phyloP scores from a whole-genome alignment of 257 asterid species.

The Asclepias syriaca region DNA sequence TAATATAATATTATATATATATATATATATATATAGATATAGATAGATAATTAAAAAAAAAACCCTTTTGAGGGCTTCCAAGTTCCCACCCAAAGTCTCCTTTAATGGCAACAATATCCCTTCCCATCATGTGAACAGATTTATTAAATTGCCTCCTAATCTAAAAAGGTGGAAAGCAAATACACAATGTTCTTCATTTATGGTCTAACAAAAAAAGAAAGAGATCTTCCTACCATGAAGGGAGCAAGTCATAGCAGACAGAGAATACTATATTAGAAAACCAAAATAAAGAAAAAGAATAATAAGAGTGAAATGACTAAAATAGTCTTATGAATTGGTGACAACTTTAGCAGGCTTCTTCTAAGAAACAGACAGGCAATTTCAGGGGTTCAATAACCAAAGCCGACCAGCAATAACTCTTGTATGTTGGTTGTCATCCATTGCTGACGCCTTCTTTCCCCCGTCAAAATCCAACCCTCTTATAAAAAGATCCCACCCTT shows the following conservation, averaged over 20 bases:
- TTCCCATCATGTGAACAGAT: constrained; percentile 39
- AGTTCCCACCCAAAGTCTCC: constrained; percentile 39
- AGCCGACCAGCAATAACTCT: constrained; percentile 47
- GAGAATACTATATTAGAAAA: neutral
- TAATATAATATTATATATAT: too few species aligned
- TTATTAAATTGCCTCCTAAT: constrained; percentile 8
- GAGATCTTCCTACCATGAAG: constrained; percentile 6
- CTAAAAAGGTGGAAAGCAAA: neutral
- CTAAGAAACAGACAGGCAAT: constrained; percentile 42
- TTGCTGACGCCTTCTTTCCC: neutral
- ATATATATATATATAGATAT: too few species aligned
- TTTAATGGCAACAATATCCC: constrained; percentile 30
- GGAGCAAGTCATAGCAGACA: constrained; percentile 3
- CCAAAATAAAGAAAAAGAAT: neutral
- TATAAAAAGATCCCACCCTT: constrained; percentile 17
- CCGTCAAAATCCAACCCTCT: neutral
- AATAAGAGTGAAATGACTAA: neutral
- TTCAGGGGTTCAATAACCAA: constrained; percentile 27
- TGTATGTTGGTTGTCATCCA: constrained; percentile 46
- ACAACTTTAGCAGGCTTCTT: constrained; percentile 29
- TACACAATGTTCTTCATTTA: neutral
- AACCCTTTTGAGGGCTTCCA: constrained; percentile 20
- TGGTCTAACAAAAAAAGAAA: too few species aligned
- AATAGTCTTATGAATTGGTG: neutral
- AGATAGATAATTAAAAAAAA: too few species aligned